These are phyloP conservation scores for Grosmannia serpens DNA, from an alignment of 2,329 filamentous ascomycete species.

Conservation along the genomic window DNA sequence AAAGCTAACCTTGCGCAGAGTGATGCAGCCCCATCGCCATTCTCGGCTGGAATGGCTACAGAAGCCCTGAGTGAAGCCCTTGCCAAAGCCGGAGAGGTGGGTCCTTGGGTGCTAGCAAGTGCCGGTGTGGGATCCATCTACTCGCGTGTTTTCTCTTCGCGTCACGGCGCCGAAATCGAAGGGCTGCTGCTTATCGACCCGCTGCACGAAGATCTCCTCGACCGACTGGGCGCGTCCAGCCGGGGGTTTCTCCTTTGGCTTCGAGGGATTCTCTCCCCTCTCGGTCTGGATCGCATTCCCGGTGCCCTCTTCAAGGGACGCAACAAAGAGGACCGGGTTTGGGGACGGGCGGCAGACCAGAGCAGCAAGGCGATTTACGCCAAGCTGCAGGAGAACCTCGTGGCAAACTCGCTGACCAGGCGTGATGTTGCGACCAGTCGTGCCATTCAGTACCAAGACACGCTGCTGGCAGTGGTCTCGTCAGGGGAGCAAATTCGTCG, in stretches of 20 bases:
- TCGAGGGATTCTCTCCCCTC: conserved; percentile 72
- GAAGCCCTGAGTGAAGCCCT: conserved; percentile 83
- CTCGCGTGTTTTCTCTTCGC: conserved; percentile 79
- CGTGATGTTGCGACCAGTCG: conserved; percentile 71
- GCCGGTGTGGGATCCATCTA: conserved; percentile 83
- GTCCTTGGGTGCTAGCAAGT: conserved; percentile 80
- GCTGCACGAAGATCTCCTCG: conserved; percentile 76
- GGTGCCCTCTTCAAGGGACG: conserved; percentile 76
- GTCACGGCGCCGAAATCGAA: conserved; percentile 61
- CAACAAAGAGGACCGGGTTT: conserved; percentile 71
- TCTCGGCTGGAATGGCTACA: conserved; percentile 86
- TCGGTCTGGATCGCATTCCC: conserved; percentile 69
- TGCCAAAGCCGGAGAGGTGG: conserved; percentile 64
- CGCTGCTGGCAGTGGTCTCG: conserved; percentile 70
- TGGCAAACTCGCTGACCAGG: conserved; percentile 72
- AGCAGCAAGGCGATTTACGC: conserved; percentile 77
- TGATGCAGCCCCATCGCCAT: conserved; percentile 86
- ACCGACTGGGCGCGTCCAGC: conserved; percentile 50
- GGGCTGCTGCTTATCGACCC: conserved; percentile 81
- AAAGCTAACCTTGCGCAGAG: conserved; percentile 25
- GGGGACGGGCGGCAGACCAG: conserved; percentile 68
- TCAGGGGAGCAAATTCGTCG: conserved; percentile 60
- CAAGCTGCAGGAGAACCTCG: conserved; percentile 83
- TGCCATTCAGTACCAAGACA: conserved; percentile 65
- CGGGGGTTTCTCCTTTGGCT: conserved; percentile 81